Conservation (phyloP, 2,329 filamentous ascomycete genomes). For the Aspergillus carbonarius region DNA sequence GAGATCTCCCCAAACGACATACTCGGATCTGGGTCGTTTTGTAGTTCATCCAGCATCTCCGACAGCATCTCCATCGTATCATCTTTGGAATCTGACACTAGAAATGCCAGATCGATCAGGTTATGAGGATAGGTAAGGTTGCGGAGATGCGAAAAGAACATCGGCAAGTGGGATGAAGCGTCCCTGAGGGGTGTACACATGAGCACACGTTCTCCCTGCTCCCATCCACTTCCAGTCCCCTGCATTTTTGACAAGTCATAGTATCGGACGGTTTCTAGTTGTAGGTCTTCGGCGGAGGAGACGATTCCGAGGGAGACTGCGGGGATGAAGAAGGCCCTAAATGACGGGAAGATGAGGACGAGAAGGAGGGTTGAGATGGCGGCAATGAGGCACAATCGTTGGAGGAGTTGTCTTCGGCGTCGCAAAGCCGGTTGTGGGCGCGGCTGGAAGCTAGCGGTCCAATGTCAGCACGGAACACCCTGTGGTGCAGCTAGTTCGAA, state of each 20-base stretch:
- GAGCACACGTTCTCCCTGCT: slow-evolving; percentile 90
- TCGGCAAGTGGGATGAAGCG: slow-evolving; percentile 83
- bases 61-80: slow-evolving; percentile 75
- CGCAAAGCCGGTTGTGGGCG: slow-evolving; percentile 72
- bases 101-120: slow-evolving; percentile 91
- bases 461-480: slow-evolving; percentile 6
- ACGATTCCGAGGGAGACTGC: slow-evolving; percentile 69
- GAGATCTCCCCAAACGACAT: slow-evolving; percentile 93
- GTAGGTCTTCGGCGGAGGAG: slow-evolving; percentile 65
- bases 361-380: slow-evolving; percentile 60
- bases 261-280: slow-evolving; percentile 93
- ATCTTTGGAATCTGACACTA: slow-evolving; percentile 97
- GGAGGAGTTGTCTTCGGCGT: slow-evolving; percentile 69
- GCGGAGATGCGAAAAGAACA: slow-evolving; percentile 97
- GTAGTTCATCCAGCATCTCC: slow-evolving; percentile 72
- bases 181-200: slow-evolving; percentile 93
- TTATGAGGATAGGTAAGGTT: slow-evolving; percentile 98
- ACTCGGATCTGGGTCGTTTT: slow-evolving; percentile 73
- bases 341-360: slow-evolving; percentile 74
- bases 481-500: not conserved
- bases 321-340: slow-evolving; percentile 62
- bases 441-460: slow-evolving; percentile 70
- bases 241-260: slow-evolving; percentile 92
- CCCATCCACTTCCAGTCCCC: slow-evolving; percentile 90
- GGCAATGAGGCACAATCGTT: slow-evolving; percentile 62